Base-by-base conservation (phyloP, 768 basidiomycete species). In the Inosperma sp. region DNA sequence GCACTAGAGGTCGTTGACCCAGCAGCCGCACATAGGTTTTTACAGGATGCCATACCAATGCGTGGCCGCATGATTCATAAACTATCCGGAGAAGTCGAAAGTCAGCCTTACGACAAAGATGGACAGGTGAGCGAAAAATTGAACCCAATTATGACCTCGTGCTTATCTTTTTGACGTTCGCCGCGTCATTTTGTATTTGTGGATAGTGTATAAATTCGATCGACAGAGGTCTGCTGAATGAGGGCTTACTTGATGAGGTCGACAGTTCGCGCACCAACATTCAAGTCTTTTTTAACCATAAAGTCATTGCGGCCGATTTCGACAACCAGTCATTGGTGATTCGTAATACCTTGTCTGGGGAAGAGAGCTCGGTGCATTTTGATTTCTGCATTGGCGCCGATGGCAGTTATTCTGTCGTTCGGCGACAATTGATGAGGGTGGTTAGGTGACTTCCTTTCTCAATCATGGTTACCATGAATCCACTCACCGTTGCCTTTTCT, bases 1-100 rank as follows among this genome's bases (percentile, higher is more conserved):
- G 95, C 94, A 36, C 73, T 98, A 39, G 77, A 84, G 60, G 81
- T 84, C 48, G 79, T 99, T 56, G 88, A 94, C 70, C 73, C 82
- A 34, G 77, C 73, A 30, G 72, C 82, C 56, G 81, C 87, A 21
- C 75, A 81, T 48, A 75, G 82, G 54, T 86, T 94, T 62, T 68
- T 95, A 59, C 71, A 83, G 58, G 76, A 81, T 25, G 86, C 84
- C 33, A 93, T 97, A 69, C 93, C 93, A 58, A 94, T 98, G 93
- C 82, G 78, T 59, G 94, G 93, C 36, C 80, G 95, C 44, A 95
- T 97, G 92, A 91, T 98, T 56, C 95, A 98, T 72, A 81, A 83
- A 61, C 62, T 65, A 54, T 72, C 80, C 58, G 88, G 89, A 51
- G 77, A 78, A 58, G 74, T 80, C 56, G 81, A 90, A 61, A 92